Evolutionary conservation across 306 rosid species (phyloP), one percentile per base, ranked within the genome.

Genomic region (Rubus parviflorus): DNA sequence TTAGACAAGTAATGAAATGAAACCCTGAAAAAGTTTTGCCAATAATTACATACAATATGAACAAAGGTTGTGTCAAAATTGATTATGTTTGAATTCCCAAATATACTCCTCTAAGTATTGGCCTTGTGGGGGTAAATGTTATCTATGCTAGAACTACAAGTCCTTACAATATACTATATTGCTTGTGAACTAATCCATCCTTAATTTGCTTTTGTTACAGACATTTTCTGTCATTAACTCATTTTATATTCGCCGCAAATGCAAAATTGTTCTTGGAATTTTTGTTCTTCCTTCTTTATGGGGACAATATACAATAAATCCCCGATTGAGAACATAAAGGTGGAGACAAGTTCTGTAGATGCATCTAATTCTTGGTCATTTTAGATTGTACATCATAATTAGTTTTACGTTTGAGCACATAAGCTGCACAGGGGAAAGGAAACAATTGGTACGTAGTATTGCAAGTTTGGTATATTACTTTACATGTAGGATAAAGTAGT

Each of bases 401-500:
- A 22, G 67, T 57, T 23, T 45, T 23, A 25, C 25, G 19, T 58
- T 58, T 15, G 2, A 7, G 57, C 45, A 23, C 16, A 38, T 63
- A 64, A 54, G 19, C 42, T 42, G 12, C 42, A 42, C 77, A 60
- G 58, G 30, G 54, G 70, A 60, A 74, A 46, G 78, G 20, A 38
- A 74, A 30, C n/a, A 30, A 60, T 48, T 61, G 68, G 70, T 61
- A 74, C 46, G 58, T 80, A 52, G 6, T 73, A 47, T 75, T 48
- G 82, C 88, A 90, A 86, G 94, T 88, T 88, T 90, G 83, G 94
- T 80, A 90, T 88, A 84, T 84, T 49, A 22, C 88, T 79, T 84
- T 83, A 67, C 35, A 40, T 40, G 70, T 19, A 12, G 64, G 20
- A 37, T 8, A 56, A 81, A 70, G 71, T 16, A 68, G 22, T 17